Evolutionary conservation across 2,329 filamentous ascomycete genomes (phyloP), one percentile per base, ranked within the genome.

Genomic region (Ilyonectria robusta): DNA sequence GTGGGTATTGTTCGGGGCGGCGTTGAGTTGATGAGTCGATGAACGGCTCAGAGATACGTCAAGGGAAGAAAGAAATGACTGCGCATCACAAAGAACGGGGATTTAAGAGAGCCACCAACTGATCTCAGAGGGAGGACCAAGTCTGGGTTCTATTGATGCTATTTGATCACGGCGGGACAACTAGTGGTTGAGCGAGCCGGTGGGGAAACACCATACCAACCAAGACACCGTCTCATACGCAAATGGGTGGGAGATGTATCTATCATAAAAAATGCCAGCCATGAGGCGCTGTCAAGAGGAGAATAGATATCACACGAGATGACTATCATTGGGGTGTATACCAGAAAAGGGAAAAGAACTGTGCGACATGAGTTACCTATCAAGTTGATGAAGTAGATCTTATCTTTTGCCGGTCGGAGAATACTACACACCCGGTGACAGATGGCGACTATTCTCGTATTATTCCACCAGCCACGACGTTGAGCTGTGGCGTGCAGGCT

Each of bases 1-100:
- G 94, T 98, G 11, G 96, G 95, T 1, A 93, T 97, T 6, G 89
- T 99, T 47, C 87, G 96, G 68, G 92, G 89, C 62, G 96, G 96
- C 0, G 95, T 94, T 33, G 95, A 97, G 79, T 82, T 98, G 73
- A 84, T 83, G 82, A 74, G 79, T 37, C 72, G 73, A 54, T 82
- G 69, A 73, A 42, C 17, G 31, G 15, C 21, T 42, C 19, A 4
- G 54, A 40, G 17, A 23, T 53, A 17, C 15, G 17, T 10, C 13
- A 23, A 17, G 31, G 9, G 57, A 26, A 40, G 59, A 46, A 13
- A 29, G 6, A 42, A 31, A 23, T 10, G 10, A 15, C 29, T 50
- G 19, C n/a, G 15, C 26, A 17, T 13, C 17, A 35, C 10, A 10
- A 40, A 23, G 29, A 13, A 23, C 9, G 54, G 11, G 42, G 21